These are phyloP conservation scores for Colletotrichum lini DNA, from an alignment of 2,329 filamentous ascomycete genomes.

Conservation along the genomic window DNA sequence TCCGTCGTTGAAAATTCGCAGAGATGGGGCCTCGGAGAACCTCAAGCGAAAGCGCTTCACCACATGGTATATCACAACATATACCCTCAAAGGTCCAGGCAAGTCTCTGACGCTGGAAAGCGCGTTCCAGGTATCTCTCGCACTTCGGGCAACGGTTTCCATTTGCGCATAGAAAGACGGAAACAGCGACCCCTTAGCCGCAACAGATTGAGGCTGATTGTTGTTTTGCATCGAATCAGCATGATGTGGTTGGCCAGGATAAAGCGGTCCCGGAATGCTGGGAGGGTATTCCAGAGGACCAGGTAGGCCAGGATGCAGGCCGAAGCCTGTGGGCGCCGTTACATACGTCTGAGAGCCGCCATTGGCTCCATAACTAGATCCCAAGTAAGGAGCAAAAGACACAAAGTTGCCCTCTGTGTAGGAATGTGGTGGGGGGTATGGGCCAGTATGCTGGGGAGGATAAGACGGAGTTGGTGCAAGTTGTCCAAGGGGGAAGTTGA, in stretches of 20 bases:
- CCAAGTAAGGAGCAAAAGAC: not conserved
- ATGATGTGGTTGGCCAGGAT: not conserved
- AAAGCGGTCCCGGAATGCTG: not conserved
- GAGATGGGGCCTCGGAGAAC: constrained; percentile 69
- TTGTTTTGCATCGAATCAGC: not conserved
- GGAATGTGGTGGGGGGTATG: not conserved
- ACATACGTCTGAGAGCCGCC: not conserved
- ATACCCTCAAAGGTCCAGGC: constrained; percentile 73
- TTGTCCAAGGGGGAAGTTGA: not conserved
- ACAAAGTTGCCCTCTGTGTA: not conserved
- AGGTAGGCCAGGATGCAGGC: not conserved
- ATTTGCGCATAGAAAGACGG: constrained; percentile 55
- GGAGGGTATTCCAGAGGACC: constrained; percentile 1
- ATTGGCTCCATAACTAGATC: not conserved
- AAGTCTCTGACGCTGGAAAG: constrained; percentile 73
- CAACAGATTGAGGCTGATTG: constrained; percentile 4
- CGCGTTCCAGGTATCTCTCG: constrained; percentile 74
- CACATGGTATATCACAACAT: constrained; percentile 75
- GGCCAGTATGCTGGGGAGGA: not conserved
- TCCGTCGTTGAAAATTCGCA: constrained; percentile 73
- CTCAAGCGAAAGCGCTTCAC: constrained; percentile 69
- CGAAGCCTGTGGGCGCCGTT: constrained; percentile 51
- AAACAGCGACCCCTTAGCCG: not conserved
- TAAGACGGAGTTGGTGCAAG: not conserved
- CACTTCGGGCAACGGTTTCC: constrained; percentile 67